phyloP scores from a whole-genome alignment of 805 yeast genomes.

The Cephaloascus fragrans region DNA sequence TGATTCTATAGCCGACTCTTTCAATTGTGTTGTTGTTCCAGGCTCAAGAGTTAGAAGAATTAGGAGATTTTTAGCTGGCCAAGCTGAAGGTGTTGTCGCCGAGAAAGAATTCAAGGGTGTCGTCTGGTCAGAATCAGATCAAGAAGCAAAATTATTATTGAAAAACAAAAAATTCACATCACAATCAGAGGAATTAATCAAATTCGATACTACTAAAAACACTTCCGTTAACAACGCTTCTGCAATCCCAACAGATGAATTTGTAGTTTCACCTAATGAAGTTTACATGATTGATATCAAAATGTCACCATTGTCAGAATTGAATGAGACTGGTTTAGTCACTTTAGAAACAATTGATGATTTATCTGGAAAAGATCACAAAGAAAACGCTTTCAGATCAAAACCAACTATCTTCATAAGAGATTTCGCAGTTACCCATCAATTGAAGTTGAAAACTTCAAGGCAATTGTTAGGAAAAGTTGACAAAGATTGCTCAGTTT shows the following conservation, averaged over 20 bases:
- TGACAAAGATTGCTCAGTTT: constrained; percentile 73
- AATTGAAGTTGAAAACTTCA: constrained; percentile 64
- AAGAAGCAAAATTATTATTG: constrained; percentile 48
- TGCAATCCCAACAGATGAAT: constrained; percentile 71
- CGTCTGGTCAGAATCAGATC: constrained; percentile 76
- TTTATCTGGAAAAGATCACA: constrained; percentile 52
- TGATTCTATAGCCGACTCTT: constrained; percentile 77
- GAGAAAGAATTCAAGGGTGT: constrained; percentile 92
- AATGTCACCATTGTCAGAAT: constrained; percentile 57
- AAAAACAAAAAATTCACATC: constrained; percentile 20
- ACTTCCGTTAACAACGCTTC: constrained; percentile 28
- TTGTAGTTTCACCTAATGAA: constrained; percentile 69
- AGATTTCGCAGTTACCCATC: constrained; percentile 78
- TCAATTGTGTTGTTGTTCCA: constrained; percentile 80
- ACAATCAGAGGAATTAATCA: constrained; percentile 26
- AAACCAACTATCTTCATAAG: constrained; percentile 71
- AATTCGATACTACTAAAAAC: constrained; percentile 23
- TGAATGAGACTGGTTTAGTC: constrained; percentile 52
- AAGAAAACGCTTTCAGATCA: constrained; percentile 38
- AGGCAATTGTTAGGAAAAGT: constrained; percentile 60
- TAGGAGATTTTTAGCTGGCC: constrained; percentile 92
- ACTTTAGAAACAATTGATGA: constrained; percentile 61
- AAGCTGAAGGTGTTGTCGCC: constrained; percentile 83
- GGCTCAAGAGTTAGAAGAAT: constrained; percentile 89
- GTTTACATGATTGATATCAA: constrained; percentile 77